These are phyloP conservation scores for Chaetomium globosum DNA, from an alignment of 2,329 filamentous ascomycete species.

Conservation along the genomic window DNA sequence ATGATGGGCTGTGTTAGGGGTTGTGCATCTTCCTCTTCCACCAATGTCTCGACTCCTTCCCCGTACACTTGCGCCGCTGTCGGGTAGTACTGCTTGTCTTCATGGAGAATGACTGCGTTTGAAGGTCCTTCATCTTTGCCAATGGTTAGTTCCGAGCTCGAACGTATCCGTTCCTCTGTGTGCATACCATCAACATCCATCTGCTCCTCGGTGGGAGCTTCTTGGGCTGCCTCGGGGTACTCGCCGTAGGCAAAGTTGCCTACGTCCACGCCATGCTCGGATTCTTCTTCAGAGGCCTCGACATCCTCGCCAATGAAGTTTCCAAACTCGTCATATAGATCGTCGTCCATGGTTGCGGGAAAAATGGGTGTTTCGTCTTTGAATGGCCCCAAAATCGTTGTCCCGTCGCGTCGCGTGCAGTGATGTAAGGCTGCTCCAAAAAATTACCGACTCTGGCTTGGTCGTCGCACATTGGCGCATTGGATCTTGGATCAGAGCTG, in stretches of 20 bases:
- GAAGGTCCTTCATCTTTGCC: slow-evolving; percentile 75
- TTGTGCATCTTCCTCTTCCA: slow-evolving; percentile 96
- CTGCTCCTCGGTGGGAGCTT: slow-evolving; percentile 72
- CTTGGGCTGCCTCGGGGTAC: slow-evolving; percentile 63
- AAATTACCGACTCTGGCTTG: slow-evolving; percentile 21
- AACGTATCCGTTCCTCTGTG: neutral
- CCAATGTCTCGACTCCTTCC: slow-evolving; percentile 88
- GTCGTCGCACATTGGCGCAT: slow-evolving; percentile 13
- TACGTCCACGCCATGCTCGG: slow-evolving; percentile 72
- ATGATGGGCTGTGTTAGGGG: slow-evolving; percentile 90
- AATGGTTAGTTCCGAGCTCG: slow-evolving; percentile 18
- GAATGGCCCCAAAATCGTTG: slow-evolving; percentile 8
- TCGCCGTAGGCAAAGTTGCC: slow-evolving; percentile 82
- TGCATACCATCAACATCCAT: slow-evolving; percentile 86
- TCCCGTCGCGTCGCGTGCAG: slow-evolving; percentile 32
- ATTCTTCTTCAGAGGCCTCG: slow-evolving; percentile 82
- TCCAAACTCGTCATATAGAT: slow-evolving; percentile 40
- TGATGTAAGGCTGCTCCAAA: slow-evolving; percentile 30
- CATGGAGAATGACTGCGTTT: slow-evolving; percentile 95
- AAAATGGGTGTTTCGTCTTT: slow-evolving; percentile 11
- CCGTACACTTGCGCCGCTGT: slow-evolving; percentile 97
- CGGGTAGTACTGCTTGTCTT: slow-evolving; percentile 99
- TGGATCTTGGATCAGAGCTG: neutral
- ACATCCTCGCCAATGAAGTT: slow-evolving; percentile 70
- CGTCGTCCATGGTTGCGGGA: slow-evolving; percentile 38